Base-by-base conservation (phyloP, 2,329 filamentous ascomycete genomes). In the Stagonosporopsis cucurbitacearum region DNA sequence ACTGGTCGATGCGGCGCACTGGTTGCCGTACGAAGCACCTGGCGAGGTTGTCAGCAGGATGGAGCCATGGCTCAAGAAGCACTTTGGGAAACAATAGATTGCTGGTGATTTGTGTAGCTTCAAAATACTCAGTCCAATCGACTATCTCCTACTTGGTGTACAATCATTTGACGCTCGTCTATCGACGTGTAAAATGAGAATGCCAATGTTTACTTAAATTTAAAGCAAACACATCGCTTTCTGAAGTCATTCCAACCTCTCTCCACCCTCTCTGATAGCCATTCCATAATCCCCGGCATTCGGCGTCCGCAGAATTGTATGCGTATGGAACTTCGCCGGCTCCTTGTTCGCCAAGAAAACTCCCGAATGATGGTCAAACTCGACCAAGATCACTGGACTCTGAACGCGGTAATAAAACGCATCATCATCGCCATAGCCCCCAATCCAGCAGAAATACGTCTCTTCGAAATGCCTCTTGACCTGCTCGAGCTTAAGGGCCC, bases 391-490 rank as follows among this genome's bases (percentile, higher is more conserved):
- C 0, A 93, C 89, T 0, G 89, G 89, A 61, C 85, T 91, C 74
- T 94, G 90, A 3, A 94, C 82, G 0, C 90, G 82, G 66, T 87
- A 94, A 73, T 93, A 94, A 66, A 91, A 94, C 0, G 90, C 79
- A 70, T 92, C 89, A 0, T 84, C 75, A 47, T 90, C 80, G 0
- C 80, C 84, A 57, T 79, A 89, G 0, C 84, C 86, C 4, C 90
- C 90, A 50, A 93, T 92, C 89, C 90, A 94, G 69, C 83, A 85
- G 69, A 91, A 93, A 67, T 90, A 90, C 5, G 89, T 93, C 78
- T 92, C 88, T n/a, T 76, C 66, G 52, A 88, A 85, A 70, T 84
- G 82, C 3, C 72, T 67, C 46, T 80, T 78, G 42, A 87, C 79
- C 35, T 86, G 80, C 1, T 78, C 73, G 1, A 91, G 71, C 15